These are phyloP conservation scores for Funneliformis geosporum DNA, from an alignment of 192 early-diverging fungal genomes.

Conservation along the genomic window DNA sequence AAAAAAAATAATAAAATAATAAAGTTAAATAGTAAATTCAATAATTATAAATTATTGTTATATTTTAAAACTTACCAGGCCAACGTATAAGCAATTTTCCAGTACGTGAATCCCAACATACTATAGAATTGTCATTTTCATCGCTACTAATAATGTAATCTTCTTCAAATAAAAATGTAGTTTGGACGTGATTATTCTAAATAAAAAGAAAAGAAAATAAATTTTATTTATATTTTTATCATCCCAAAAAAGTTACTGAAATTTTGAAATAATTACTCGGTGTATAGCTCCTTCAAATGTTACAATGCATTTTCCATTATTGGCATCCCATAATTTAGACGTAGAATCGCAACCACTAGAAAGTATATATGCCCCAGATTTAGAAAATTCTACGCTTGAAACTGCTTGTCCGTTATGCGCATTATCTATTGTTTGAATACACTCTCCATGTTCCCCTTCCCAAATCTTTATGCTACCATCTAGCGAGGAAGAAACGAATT, in stretches of 20 bases:
- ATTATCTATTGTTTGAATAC: slow-evolving; percentile 70
- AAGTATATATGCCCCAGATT: slow-evolving; percentile 73
- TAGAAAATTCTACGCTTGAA: slow-evolving; percentile 73
- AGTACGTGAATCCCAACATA: slow-evolving; percentile 72
- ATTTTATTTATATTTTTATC: background rate
- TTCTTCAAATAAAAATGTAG: slow-evolving; percentile 63
- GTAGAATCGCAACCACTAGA: slow-evolving; percentile 78
- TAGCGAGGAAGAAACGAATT: slow-evolving; percentile 75
- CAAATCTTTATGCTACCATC: slow-evolving; percentile 89
- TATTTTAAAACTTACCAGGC: slow-evolving; percentile 35
- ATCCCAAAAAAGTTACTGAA: background rate
- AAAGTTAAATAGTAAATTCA: no score
- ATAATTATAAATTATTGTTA: background rate
- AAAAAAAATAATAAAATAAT: background rate
- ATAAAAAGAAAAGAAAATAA: background rate
- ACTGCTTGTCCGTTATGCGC: slow-evolving; percentile 79
- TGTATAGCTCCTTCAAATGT: slow-evolving; percentile 71
- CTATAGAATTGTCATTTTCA: slow-evolving; percentile 60
- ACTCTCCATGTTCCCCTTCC: slow-evolving; percentile 77
- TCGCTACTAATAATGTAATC: slow-evolving; percentile 69
- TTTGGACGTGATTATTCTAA: slow-evolving; percentile 29
- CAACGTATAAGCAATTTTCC: slow-evolving; percentile 58
- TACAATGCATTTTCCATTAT: slow-evolving; percentile 68
- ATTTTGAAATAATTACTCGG: slow-evolving; percentile 35
- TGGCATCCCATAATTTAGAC: slow-evolving; percentile 81